Evolutionary conservation across 768 basidiomycete genomes (phyloP).

Genomic region (Wakefieldia striispora): DNA sequence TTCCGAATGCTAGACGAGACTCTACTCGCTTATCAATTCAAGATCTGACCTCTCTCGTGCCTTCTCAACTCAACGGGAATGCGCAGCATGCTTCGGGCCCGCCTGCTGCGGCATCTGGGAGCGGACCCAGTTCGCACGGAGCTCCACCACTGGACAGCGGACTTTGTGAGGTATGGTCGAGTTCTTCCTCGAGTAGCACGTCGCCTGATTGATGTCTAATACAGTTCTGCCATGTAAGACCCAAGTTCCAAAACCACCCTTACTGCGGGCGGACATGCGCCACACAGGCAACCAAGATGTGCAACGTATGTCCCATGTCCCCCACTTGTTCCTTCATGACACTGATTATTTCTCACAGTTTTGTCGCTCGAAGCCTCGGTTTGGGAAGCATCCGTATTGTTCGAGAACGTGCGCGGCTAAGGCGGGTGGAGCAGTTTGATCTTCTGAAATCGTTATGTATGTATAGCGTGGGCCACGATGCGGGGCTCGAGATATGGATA

Average conservation of each 20-base stretch:
- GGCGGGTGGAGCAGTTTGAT: conserved; percentile 19
- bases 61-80: conserved; percentile 4
- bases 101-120: conserved; percentile 1
- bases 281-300: conserved; percentile 37
- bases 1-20: conserved; percentile 29
- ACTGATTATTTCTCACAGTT: conserved; percentile 19
- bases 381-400: conserved; percentile 34
- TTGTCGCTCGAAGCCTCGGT: conserved; percentile 31
- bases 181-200: not conserved
- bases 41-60: conserved; percentile 27
- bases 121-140: conserved; percentile 1
- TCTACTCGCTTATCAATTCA: conserved; percentile 31
- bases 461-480: not conserved
- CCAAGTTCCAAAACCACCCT: conserved; percentile 57
- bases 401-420: conserved; percentile 32
- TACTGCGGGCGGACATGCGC: conserved; percentile 69
- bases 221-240: conserved; percentile 52
- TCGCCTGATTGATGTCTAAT: conserved; percentile 18
- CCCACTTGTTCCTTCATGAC: not conserved
- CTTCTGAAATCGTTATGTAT: not conserved
- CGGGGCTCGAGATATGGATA: not conserved
- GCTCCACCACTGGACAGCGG: conserved; percentile 8
- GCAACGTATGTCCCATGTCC: conserved; percentile 20
- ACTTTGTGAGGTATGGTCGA: conserved; percentile 31
- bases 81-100: conserved; percentile 7